Evolutionary conservation across 306 rosid genomes (phyloP).

Genomic region (Rubus idaeus): DNA sequence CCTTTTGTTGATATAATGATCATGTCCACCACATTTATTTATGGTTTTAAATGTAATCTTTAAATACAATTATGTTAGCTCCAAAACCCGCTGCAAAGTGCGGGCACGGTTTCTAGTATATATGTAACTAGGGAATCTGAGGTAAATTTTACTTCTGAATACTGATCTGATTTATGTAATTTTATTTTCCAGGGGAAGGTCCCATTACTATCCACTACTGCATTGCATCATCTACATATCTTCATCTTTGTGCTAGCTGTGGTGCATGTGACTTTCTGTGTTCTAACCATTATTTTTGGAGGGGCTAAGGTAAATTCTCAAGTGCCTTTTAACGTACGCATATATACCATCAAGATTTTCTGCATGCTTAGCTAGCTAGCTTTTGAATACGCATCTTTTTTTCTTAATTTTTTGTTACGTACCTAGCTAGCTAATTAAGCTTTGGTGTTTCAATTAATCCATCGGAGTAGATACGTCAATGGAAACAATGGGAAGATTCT

Average conservation of each 20-base stretch:
- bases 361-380: background rate
- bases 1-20: too few species aligned
- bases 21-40: too few species aligned
- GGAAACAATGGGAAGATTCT: slow-evolving; percentile 42
- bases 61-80: too few species aligned
- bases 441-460: background rate
- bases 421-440: background rate
- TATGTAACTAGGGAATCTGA: background rate
- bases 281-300: slow-evolving; percentile 35
- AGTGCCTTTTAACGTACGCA: background rate
- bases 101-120: too few species aligned
- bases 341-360: background rate
- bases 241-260: slow-evolving; percentile 43
- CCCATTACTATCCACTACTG: slow-evolving; percentile 31
- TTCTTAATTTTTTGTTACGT: background rate
- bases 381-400: background rate
- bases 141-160: background rate
- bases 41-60: too few species aligned
- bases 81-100: too few species aligned
- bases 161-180: background rate
- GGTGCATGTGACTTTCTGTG: slow-evolving; percentile 39
- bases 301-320: slow-evolving; percentile 25
- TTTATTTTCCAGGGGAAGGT: slow-evolving; percentile 32
- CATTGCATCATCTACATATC: slow-evolving; percentile 43
- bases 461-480: slow-evolving; percentile 31